phyloP scores from a whole-genome alignment of 2,329 filamentous ascomycete genomes.

The Zopfia rhizophila region DNA sequence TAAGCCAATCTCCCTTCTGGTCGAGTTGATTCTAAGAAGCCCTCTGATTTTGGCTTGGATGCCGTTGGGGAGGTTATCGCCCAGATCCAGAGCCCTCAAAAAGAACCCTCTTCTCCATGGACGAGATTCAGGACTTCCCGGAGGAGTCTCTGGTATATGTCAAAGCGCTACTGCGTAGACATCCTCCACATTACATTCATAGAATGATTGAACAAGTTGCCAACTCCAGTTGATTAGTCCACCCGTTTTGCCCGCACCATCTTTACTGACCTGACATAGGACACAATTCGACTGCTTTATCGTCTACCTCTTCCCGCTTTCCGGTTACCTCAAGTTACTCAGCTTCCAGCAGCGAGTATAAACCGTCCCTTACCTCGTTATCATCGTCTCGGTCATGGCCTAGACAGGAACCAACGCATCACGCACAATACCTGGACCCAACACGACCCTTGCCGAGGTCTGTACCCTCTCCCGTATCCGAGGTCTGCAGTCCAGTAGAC shows the following conservation, averaged over 20 bases:
- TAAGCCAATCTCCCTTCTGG: too few species aligned
- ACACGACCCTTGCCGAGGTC: slow-evolving; percentile 1
- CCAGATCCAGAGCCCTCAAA: too few species aligned
- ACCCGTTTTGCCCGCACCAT: too few species aligned
- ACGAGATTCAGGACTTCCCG: slow-evolving; percentile 9
- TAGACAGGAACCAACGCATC: not conserved
- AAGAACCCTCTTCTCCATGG: too few species aligned
- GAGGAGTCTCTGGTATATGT: slow-evolving; percentile 6
- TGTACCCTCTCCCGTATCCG: not conserved
- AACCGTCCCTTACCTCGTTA: slow-evolving; percentile 2
- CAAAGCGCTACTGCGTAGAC: slow-evolving; percentile 7
- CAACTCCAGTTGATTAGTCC: slow-evolving; percentile 2
- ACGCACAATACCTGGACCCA: slow-evolving; percentile 3
- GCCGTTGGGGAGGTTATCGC: too few species aligned
- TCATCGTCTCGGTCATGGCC: not conserved
- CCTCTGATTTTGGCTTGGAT: too few species aligned
- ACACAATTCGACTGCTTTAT: slow-evolving; percentile 3
- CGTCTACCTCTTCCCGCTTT: not conserved
- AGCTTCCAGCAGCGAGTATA: slow-evolving; percentile 3
- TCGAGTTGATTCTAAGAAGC: too few species aligned
- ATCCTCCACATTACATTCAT: slow-evolving; percentile 5
- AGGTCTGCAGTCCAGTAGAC: not conserved
- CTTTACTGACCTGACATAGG: slow-evolving; percentile 6
- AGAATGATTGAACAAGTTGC: slow-evolving; percentile 4
- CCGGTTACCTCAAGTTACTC: slow-evolving; percentile 4